Base-by-base conservation (phyloP, 176 grass and related monocot species). In the Musa troglodytarum region DNA sequence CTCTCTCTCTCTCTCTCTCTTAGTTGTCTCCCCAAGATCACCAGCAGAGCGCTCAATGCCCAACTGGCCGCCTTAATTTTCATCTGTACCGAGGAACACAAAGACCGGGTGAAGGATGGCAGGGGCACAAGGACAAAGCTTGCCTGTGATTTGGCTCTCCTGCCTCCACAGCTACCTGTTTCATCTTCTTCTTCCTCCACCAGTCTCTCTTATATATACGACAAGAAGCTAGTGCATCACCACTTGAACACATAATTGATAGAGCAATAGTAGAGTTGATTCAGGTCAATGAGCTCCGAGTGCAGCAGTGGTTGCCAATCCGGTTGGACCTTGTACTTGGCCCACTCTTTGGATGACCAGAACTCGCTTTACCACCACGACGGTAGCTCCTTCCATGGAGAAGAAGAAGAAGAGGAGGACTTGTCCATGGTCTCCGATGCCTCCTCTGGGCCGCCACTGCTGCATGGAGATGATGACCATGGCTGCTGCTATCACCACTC, bases 391-490 rank as follows among this genome's bases (percentile, higher is more conserved):
- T 61, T 68, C 19, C 66, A 19, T 49, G 11, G 12, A 19, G 28
- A 2, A 49, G 68, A 58, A 17, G 75, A 70, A 12, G 10, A 68
- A 8, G 65, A 67, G 13, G 81, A 99, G 19, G 91, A 89, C 75
- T 83, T 92, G 53, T 99, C 96, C 10, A 95, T 99, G 96, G 64
- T 99, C 76, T 99, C 91, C 52, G 96, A 99, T 78, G 96, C 96
- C 50, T 99, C 96, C 19, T 99, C 96, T 69, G 91, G 96, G 13
- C 91, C 85, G 17, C 83, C 83, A 3, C 90, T 89, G 65, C 80
- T 76, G 66, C 82, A 76, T 5, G 82, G 43, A 68, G 25, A 86
- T 17, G 68, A 72, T 21, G 28, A 51, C 1, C 53, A 43, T 29
- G 53, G 50, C 63, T 29, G 24, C 25, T 68, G 6, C 63, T 50